Evolutionary conservation across 177 flowering plant species (phyloP).

Genomic region (Vitis hybrid): DNA sequence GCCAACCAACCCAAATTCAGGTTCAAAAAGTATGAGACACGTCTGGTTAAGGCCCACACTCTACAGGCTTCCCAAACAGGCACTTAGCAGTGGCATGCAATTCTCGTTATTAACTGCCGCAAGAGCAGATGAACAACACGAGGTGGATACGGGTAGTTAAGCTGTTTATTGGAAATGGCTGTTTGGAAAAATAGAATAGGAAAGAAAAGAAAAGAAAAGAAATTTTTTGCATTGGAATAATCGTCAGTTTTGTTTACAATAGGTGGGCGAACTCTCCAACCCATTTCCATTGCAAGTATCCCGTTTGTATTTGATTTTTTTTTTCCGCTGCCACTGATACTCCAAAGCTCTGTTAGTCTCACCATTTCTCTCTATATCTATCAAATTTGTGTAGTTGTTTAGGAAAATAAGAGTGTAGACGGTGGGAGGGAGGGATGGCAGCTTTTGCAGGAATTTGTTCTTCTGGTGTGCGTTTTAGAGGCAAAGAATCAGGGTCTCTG

Average conservation of each 20-base stretch:
- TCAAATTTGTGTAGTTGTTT: neutral
- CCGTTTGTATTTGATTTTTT: conserved; percentile 7
- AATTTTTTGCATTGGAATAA: conserved; percentile 4
- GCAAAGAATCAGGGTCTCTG: conserved; percentile 29
- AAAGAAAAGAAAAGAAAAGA: neutral
- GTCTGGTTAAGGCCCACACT: too few relatives aligned
- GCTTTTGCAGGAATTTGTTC: conserved; percentile 30
- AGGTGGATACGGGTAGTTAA: conserved; percentile 10
- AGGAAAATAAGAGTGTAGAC: conserved; percentile 8
- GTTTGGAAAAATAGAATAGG: neutral
- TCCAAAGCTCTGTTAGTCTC: conserved; percentile 24
- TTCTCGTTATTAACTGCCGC: neutral
- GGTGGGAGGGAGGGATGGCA: conserved; percentile 25
- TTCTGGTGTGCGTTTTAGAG: conserved; percentile 24
- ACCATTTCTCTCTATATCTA: neutral
- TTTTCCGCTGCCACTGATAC: conserved; percentile 9
- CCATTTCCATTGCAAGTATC: conserved; percentile 1
- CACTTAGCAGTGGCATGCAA: neutral
- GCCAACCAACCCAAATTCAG: too few relatives aligned
- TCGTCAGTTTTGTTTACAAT: conserved; percentile 9
- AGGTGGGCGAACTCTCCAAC: conserved; percentile 33
- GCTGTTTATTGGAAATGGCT: neutral
- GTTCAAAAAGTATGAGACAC: too few relatives aligned
- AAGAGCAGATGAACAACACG: neutral
- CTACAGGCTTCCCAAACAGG: too few relatives aligned